Conservation (phyloP, 2,329 filamentous ascomycete species). For the Penicillium sp. region DNA sequence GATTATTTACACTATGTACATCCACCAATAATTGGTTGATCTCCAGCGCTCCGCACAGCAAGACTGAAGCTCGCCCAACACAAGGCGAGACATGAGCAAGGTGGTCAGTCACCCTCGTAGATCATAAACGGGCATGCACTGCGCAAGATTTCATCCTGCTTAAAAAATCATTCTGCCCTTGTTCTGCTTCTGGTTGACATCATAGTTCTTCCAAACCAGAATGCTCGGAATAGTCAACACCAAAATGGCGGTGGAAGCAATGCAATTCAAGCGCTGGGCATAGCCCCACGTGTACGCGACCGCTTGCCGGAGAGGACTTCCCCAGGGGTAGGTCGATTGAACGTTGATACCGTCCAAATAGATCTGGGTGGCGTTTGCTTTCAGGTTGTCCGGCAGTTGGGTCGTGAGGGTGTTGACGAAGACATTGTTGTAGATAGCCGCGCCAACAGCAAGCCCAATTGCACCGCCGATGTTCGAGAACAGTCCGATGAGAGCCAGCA, state of each 20-base stretch:
- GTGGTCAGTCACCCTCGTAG: no score
- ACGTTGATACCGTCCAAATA: slow-evolving; percentile 27
- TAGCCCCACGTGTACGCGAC: slow-evolving; percentile 40
- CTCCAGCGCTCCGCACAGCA: neutral
- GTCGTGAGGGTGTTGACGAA: slow-evolving; percentile 48
- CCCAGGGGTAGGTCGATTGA: slow-evolving; percentile 32
- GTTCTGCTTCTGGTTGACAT: slow-evolving; percentile 40
- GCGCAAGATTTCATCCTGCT: neutral
- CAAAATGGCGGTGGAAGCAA: slow-evolving; percentile 36
- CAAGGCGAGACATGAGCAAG: neutral
- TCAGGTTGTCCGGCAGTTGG: slow-evolving; percentile 42
- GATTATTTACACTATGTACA: neutral
- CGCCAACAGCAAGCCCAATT: slow-evolving; percentile 32
- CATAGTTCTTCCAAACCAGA: slow-evolving; percentile 40
- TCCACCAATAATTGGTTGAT: neutral
- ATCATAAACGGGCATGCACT: neutral
- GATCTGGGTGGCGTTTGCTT: slow-evolving; percentile 24
- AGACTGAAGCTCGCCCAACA: neutral
- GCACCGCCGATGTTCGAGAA: slow-evolving; percentile 36
- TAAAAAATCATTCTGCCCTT: slow-evolving; percentile 28
- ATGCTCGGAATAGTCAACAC: slow-evolving; percentile 35
- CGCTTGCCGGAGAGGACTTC: slow-evolving; percentile 30
- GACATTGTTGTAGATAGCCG: slow-evolving; percentile 56
- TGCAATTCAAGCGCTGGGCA: slow-evolving; percentile 36
- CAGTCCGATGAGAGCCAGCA: slow-evolving; percentile 37